Percentiles rank a stretch among this genome's conserved stretches.
These are phyloP conservation scores for Perkinsus marinus DNA, from an alignment of 169 alveolate species.

Conservation along the genomic window DNA sequence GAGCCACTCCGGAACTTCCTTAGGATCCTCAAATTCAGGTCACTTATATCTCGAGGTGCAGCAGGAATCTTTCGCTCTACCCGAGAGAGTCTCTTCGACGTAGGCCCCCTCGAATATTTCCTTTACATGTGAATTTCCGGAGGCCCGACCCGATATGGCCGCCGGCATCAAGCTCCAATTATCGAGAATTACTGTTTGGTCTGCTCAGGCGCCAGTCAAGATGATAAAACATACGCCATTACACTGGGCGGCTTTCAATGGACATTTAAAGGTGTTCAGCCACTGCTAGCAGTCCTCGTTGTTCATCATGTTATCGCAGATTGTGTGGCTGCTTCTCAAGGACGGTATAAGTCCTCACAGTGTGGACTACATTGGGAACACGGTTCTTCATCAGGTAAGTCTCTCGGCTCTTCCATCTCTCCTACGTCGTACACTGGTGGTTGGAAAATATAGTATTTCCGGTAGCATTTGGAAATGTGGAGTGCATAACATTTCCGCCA, in stretches of 20 bases:
- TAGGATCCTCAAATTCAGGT: background rate
- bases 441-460: no score
- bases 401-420: background rate
- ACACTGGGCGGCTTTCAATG: background rate
- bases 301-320: background rate
- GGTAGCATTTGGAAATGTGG: no score
- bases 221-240: background rate
- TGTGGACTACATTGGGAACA: background rate
- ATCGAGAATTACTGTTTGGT: no score
- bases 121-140: background rate
- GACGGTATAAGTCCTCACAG: background rate
- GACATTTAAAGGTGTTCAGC: background rate
- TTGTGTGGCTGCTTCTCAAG: background rate
- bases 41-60: background rate
- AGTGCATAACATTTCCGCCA: no score
- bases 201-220: background rate
- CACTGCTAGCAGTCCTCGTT: background rate
- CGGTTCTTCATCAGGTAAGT: background rate
- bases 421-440: background rate
- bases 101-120: background rate
- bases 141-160: no score
- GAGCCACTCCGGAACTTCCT: background rate
- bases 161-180: no score
- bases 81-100: background rate
- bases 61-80: background rate